Conservation (phyloP, 73 alveolate species). For the Diophrys appendiculata region DNA sequence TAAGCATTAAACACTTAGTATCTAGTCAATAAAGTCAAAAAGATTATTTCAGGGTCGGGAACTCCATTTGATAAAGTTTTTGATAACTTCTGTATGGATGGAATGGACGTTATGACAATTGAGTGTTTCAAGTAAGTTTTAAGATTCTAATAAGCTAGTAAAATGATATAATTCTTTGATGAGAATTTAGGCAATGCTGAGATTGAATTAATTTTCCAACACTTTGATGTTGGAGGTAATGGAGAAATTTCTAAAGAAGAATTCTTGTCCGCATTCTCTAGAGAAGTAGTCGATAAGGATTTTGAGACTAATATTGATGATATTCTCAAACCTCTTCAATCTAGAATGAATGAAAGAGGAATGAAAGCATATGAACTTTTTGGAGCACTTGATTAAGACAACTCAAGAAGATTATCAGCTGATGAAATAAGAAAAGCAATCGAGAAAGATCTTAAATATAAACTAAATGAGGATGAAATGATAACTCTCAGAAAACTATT, state of each 20-base stretch:
- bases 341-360: background rate
- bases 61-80: background rate
- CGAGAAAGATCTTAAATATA: slow-evolving; percentile 9
- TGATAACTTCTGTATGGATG: background rate
- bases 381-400: slow-evolving; percentile 20
- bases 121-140: no score
- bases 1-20: slow-evolving; percentile 26
- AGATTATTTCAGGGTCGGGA: slow-evolving; percentile 13
- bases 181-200: slow-evolving; percentile 14
- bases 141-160: no score
- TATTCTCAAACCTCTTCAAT: slow-evolving; percentile 38
- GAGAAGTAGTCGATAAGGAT: slow-evolving; percentile 35
- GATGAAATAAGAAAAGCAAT: slow-evolving; percentile 41
- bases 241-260: slow-evolving; percentile 52
- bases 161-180: slow-evolving; percentile 4
- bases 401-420: slow-evolving; percentile 15
- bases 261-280: slow-evolving; percentile 33
- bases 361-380: background rate
- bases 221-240: slow-evolving; percentile 36
- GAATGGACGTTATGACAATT: no score
- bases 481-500: slow-evolving; percentile 25
- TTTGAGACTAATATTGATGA: slow-evolving; percentile 44
- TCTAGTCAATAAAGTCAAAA: slow-evolving; percentile 43
- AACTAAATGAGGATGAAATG: slow-evolving; percentile 41
- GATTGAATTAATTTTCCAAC: slow-evolving; percentile 32